Base-by-base conservation (phyloP, 345 rosid genomes). In the Camelina sativa region DNA sequence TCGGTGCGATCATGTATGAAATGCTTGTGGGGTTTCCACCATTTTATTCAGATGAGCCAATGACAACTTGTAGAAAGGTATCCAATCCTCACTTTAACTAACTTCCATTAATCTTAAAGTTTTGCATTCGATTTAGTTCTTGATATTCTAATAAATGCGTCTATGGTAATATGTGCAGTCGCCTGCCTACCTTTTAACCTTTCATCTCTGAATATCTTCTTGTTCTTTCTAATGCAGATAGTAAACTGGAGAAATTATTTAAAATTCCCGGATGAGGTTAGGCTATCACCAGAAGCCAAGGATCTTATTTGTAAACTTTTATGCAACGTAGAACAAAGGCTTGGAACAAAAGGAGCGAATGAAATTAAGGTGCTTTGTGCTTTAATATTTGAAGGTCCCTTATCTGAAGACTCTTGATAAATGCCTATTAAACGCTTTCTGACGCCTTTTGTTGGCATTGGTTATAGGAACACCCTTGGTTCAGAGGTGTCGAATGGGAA, bases 21-120 rank as follows among this genome's bases (percentile, higher is more conserved):
- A 95, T 95, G 99, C 99, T 95, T 65, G 99, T 95, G 60, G 99
- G 99, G 46, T 95, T 83, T 83, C 97, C 99, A 19, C 99, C 99
- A 11, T 95, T 95, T 84, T 95, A 95, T 86, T 95, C 99, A 6
- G 99, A 95, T 62, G 99, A 91, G 57, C 96, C 97, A 13, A 95
- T 95, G 97, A 84, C 97, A 75, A 95, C 99, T 11, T 95, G 99
- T 86, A 85, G 99, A 84, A 95, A 91, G 97, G 99, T 91, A 82
- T 65, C 8, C 10, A 2, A 8, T 54, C 52, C 22, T 51, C 44
- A 43, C 25, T 28, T 46, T 32, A 9, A 43, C 43, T 13, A 40
- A 62, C 66, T 62, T 61, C 23, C 25, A 30, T 44, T 16, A 41
- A 57, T 60, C 22, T 60, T 22, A 53, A 38, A 38, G 16, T 17